phyloP scores from a whole-genome alignment of 2,329 filamentous ascomycete species.

The Aspergillus fumigatus region DNA sequence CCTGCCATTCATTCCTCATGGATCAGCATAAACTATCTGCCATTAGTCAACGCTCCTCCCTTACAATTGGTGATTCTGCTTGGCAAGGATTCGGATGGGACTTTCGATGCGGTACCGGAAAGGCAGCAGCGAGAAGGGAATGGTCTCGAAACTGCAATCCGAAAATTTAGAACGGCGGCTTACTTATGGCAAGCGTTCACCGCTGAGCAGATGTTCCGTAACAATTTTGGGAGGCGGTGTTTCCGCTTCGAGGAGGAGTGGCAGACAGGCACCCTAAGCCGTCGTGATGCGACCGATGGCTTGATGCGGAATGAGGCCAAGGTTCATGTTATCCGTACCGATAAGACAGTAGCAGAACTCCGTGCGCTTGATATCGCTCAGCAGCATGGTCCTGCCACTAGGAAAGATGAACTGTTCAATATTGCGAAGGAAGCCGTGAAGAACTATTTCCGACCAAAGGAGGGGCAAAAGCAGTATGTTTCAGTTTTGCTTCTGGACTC shows the following conservation, averaged over 20 bases:
- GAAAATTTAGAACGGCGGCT: constrained; percentile 90
- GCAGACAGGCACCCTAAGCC: constrained; percentile 75
- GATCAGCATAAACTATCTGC: constrained; percentile 81
- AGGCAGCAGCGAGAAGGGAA: constrained; percentile 76
- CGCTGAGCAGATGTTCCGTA: constrained; percentile 90
- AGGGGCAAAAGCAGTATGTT: constrained; percentile 82
- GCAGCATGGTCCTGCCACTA: constrained; percentile 65
- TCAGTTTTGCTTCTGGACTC: constrained; percentile 81
- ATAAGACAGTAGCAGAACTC: constrained; percentile 81
- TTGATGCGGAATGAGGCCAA: constrained; percentile 87
- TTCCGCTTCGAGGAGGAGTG: constrained; percentile 96
- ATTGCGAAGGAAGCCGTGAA: constrained; percentile 75
- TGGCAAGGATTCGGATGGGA: constrained; percentile 80
- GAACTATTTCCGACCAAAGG: constrained; percentile 67
- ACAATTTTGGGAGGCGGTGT: constrained; percentile 76
- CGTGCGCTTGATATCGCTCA: constrained; percentile 73
- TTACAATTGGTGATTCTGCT: constrained; percentile 84
- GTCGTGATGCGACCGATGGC: constrained; percentile 64
- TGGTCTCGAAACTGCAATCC: constrained; percentile 70
- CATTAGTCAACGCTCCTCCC: constrained; percentile 71
- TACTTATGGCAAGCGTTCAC: constrained; percentile 98
- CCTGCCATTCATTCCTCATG: constrained; percentile 69
- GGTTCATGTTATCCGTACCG: constrained; percentile 75
- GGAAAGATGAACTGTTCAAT: constrained; percentile 68
- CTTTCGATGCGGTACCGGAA: constrained; percentile 76